Evolutionary conservation across 768 basidiomycete species (phyloP).

Genomic region (Collybia sordida): DNA sequence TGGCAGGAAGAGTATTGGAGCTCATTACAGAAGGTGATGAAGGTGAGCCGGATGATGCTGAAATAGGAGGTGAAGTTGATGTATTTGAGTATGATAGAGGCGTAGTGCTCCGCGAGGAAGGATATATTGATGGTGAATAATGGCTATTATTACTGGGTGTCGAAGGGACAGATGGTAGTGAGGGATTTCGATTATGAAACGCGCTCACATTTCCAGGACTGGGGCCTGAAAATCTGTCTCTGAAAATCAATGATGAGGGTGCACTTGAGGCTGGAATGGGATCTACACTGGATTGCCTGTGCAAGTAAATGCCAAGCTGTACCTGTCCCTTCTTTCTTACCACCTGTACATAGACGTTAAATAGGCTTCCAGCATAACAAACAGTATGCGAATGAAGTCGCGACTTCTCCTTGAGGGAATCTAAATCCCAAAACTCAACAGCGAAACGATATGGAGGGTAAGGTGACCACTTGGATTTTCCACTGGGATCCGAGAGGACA

Average conservation of each 20-base stretch:
- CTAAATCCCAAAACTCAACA: slow-evolving; percentile 90
- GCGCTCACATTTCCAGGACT: slow-evolving; percentile 8
- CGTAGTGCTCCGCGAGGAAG: slow-evolving; percentile 43
- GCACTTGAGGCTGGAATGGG: slow-evolving; percentile 72
- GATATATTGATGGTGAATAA: slow-evolving; percentile 46
- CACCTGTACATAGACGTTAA: slow-evolving; percentile 88
- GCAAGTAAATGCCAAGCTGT: slow-evolving; percentile 88
- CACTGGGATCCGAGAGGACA: slow-evolving; percentile 40
- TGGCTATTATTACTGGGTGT: slow-evolving; percentile 32
- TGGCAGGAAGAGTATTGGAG: slow-evolving; percentile 35
- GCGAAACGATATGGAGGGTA: slow-evolving; percentile 82
- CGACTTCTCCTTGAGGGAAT: slow-evolving; percentile 79
- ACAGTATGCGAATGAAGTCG: slow-evolving; percentile 82
- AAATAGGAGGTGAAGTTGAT: slow-evolving; percentile 20
- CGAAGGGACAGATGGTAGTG: slow-evolving; percentile 24
- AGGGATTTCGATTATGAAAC: slow-evolving; percentile 16
- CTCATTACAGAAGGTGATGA: slow-evolving; percentile 10
- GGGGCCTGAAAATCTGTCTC: slow-evolving; percentile 2
- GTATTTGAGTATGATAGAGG: slow-evolving; percentile 24
- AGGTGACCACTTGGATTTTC: slow-evolving; percentile 59
- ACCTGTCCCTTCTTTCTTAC: slow-evolving; percentile 73
- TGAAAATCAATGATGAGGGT: slow-evolving; percentile 29
- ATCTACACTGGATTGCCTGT: slow-evolving; percentile 81
- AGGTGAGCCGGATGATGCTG: slow-evolving; percentile 21
- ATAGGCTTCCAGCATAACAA: slow-evolving; percentile 87